Percentiles rank a stretch among this genome's conserved stretches.
phyloP scores from a whole-genome alignment of 768 basidiomycete genomes.

The Calocybe cyanea region DNA sequence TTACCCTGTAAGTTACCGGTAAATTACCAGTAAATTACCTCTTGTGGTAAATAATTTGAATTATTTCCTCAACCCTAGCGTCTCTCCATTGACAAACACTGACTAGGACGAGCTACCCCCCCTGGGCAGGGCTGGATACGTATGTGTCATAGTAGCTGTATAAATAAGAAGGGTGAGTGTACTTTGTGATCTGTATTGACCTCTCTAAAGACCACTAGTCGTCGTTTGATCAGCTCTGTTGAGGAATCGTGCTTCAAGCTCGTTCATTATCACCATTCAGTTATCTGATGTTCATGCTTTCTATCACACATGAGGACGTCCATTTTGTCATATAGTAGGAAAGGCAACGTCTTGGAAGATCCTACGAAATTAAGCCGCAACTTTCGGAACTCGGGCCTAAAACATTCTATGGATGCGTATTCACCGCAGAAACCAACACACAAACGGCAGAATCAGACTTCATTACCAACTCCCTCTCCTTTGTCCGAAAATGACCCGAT shows the following conservation, averaged over 20 bases:
- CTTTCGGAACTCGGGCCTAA: not conserved
- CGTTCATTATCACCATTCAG: not conserved
- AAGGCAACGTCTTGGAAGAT: conserved; percentile 4
- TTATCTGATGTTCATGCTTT: not conserved
- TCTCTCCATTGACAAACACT: no score
- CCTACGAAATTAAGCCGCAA: not conserved
- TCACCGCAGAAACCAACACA: not conserved
- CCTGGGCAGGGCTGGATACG: no score
- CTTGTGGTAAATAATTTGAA: no score
- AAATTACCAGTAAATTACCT: no score
- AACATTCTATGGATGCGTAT: not conserved
- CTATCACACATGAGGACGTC: conserved; percentile 2
- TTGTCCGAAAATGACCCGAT: conserved; percentile 6
- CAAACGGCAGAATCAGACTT: not conserved
- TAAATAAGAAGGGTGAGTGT: no score
- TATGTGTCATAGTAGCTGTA: no score
- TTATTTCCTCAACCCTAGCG: no score
- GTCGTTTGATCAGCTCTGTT: no score
- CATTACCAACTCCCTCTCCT: not conserved
- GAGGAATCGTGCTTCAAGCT: no score
- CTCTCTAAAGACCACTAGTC: not conserved
- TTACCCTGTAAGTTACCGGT: no score
- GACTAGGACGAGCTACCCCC: no score
- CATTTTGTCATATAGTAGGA: conserved; percentile 5
- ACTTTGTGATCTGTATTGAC: not conserved